These are phyloP conservation scores for Plasmodium vivax DNA, from an alignment of 169 alveolate genomes.

Conservation along the genomic window DNA sequence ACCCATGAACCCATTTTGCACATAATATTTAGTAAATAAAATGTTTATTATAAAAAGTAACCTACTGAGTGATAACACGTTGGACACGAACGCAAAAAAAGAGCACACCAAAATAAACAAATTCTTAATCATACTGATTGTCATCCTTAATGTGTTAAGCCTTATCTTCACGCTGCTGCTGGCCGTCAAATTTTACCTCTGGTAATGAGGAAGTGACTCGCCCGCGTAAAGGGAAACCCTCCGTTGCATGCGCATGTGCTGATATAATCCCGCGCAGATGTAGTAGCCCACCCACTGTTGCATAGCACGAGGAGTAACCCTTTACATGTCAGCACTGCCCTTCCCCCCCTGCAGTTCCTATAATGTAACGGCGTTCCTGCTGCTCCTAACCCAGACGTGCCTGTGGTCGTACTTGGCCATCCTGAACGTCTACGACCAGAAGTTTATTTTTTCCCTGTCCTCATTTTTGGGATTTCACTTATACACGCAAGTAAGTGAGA, in stretches of 20 bases:
- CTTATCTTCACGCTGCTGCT: conserved; percentile 33
- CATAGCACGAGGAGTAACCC: background rate
- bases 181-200: conserved; percentile 44
- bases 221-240: background rate
- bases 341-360: conserved; percentile 15
- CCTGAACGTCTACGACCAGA: conserved; percentile 56
- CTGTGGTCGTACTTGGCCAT: conserved; percentile 67
- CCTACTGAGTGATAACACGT: conserved; percentile 40
- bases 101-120: conserved; percentile 58
- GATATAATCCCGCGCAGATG: background rate
- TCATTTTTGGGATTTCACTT: conserved; percentile 64
- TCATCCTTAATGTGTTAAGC: conserved; percentile 28
- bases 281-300: background rate
- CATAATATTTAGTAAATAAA: conserved; percentile 8
- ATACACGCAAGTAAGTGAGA: conserved; percentile 59
- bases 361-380: conserved; percentile 65
- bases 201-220: conserved; percentile 13
- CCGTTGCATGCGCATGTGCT: background rate
- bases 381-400: conserved; percentile 63
- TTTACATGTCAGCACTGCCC: background rate
- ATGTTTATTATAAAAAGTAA: conserved; percentile 74
- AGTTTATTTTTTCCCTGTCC: conserved; percentile 44
- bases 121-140: conserved; percentile 36
- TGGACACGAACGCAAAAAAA: conserved; percentile 60
- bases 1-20: conserved; percentile 19